Evolutionary conservation across 1,284 basidiomycete genomes (phyloP).

Genomic region (Puccinia brachypodii): DNA sequence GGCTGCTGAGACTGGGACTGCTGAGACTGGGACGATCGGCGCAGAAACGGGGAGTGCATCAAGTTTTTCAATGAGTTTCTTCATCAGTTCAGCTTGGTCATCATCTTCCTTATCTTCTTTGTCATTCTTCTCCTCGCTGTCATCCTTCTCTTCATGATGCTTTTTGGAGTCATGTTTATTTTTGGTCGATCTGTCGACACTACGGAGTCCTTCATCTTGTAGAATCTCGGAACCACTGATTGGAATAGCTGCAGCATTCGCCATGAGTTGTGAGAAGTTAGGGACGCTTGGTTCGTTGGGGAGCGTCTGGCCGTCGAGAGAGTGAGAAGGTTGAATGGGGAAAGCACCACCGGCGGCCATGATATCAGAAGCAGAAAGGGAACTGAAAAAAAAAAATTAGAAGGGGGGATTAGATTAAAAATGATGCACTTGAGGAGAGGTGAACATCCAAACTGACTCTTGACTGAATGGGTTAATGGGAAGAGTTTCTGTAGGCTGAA

Average conservation of each 20-base stretch:
- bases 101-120: no score
- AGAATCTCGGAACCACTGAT: not conserved
- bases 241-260: not conserved
- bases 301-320: constrained; percentile 35
- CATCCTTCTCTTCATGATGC: not conserved
- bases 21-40: not conserved
- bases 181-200: not conserved
- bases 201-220: not conserved
- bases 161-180: not conserved
- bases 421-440: no score
- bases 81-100: not conserved
- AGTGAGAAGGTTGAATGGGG: constrained; percentile 43
- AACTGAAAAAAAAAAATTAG: not conserved
- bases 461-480: no score
- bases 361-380: constrained; percentile 14
- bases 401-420: no score
- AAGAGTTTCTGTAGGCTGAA: no score
- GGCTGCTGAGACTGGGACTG: not conserved
- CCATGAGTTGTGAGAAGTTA: not conserved
- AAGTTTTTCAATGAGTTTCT: not conserved
- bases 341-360: constrained; percentile 40
- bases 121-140: not conserved
- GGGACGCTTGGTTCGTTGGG: constrained; percentile 30
- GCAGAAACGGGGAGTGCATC: not conserved
- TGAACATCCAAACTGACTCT: no score